Evolutionary conservation across 306 rosid genomes (phyloP).

Genomic region (Clitoria ternatea): DNA sequence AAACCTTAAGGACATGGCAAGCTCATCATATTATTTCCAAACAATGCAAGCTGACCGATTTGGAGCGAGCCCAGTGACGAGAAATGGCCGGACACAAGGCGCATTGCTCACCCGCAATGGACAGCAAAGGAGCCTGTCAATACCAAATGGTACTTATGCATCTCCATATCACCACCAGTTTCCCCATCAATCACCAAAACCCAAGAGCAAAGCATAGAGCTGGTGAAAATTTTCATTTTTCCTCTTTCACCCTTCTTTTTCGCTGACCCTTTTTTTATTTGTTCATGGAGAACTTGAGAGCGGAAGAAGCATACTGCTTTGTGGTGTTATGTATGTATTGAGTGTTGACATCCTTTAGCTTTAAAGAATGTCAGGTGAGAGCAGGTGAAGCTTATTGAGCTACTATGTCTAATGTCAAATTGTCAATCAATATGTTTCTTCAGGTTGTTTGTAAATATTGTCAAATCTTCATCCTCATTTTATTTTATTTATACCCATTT

Average conservation of each 20-base stretch:
- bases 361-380: constrained; percentile 33
- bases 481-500: constrained; percentile 25
- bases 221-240: constrained; percentile 32
- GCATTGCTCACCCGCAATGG: constrained; percentile 62
- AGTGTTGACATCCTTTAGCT: constrained; percentile 30
- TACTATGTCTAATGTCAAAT: constrained; percentile 28
- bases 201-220: constrained; percentile 65
- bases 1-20: constrained; percentile 95
- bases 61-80: constrained; percentile 61
- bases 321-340: constrained; percentile 44
- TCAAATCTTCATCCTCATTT: constrained; percentile 21
- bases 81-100: constrained; percentile 60
- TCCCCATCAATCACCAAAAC: constrained; percentile 87
- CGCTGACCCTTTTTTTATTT: constrained; percentile 50
- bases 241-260: constrained; percentile 32
- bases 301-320: constrained; percentile 48
- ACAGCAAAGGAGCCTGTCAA: constrained; percentile 73
- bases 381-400: constrained; percentile 40
- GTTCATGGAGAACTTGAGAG: constrained; percentile 53
- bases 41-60: constrained; percentile 69
- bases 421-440: constrained; percentile 33
- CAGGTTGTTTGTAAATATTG: constrained; percentile 37
- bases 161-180: constrained; percentile 87
- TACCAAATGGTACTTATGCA: constrained; percentile 68
- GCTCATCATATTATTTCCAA: constrained; percentile 90